Evolutionary conservation across 306 rosid genomes (phyloP), one percentile per base, ranked within the genome.

Genomic region (Astragalus glycyphyllos): DNA sequence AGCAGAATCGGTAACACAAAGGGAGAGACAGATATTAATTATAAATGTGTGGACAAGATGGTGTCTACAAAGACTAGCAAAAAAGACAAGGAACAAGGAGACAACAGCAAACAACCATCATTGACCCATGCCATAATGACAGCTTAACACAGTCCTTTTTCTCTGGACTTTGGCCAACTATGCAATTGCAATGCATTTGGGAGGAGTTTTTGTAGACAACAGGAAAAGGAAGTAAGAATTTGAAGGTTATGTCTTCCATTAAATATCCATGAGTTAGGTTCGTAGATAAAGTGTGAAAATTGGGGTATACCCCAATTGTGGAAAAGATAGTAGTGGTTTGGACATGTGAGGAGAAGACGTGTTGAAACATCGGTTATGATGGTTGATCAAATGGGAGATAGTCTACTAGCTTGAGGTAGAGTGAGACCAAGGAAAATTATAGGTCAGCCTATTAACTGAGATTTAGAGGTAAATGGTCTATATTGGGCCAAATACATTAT

Each of bases 1-100:
- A 23, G 71, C n/a, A 38, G 37, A 73, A 73, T 20, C 37, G 16
- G 32, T 38, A 38, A 13, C 44, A 35, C 44, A 14, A 13, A 58
- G 10, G 13, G 31, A 41, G 14, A 3, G 50, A 40, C 15, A 41
- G 15, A 61, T n/a, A 41, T 17, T 17, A 17, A 41, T 7, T 41
- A 11, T 12, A 45, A 32, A 17, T 15, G 12, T 5, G 14, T 75
- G 40, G 23, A 45, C 56, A n/a, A 44, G 68, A 61, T 12, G 51
- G 31, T 54, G 13, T 40, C 29, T 40, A 15, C 31, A 45, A 32
- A 50, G 41, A 73, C 68, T 35, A 16, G 14, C 54, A 57, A 44
- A 44, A 23, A 17, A 31, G 41, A 31, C 40, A 7, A 32, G 20
- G 20, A 61, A 69, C 7, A 41, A 31, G 50, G 35, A 17, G 32